Base-by-base conservation (phyloP, 495 filamentous ascomycete genomes). In the Neurospora sp. region DNA sequence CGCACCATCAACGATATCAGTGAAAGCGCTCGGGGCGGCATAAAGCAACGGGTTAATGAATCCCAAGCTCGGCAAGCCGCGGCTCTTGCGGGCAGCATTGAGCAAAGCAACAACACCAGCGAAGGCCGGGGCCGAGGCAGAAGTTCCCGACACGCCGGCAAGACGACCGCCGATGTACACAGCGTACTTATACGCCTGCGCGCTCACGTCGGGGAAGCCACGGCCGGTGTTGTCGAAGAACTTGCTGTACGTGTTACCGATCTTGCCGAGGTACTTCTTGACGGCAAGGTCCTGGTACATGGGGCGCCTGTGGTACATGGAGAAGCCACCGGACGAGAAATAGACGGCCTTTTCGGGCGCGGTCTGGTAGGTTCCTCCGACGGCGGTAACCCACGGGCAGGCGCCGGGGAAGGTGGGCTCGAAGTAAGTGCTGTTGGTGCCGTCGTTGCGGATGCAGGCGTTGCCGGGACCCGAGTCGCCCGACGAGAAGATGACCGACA, bases 11-110 rank as follows among this genome's bases (percentile, higher is more conserved):
- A 83, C 84, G 68, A 94, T 88, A 75, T 94, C 92, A 16, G 86
- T 92, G 70, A 93, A 81, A 1, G 83, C 89, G 35, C 35, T 37
- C 10, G 79, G 79, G 12, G 74, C 80, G 10, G 82, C 81, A 81
- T 93, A 94, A 38, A 94, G 75, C 89, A 89, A 92, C 0, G 91
- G 91, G 78, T 94, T 94, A 40, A 93, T 76, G 83, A 93, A 94
- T 0, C 92, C 92, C 70, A 94, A 78, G 0, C 86, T 80, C 0
- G 87, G 82, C 76, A 88, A 79, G 27, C 86, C 86, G 20, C 83
- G 83, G 1, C 85, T 79, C 45, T 90, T 80, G 1, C 90, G 84
- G 0, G 89, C 91, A 74, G 91, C 90, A 73, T 94, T 93, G 45
- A 94, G 82, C 20, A 93, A 81, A 0, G 85, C 85, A 9, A 94